These are phyloP conservation scores for Fomitopsis pinicola DNA, from an alignment of 1,284 basidiomycete genomes.

Conservation along the genomic window DNA sequence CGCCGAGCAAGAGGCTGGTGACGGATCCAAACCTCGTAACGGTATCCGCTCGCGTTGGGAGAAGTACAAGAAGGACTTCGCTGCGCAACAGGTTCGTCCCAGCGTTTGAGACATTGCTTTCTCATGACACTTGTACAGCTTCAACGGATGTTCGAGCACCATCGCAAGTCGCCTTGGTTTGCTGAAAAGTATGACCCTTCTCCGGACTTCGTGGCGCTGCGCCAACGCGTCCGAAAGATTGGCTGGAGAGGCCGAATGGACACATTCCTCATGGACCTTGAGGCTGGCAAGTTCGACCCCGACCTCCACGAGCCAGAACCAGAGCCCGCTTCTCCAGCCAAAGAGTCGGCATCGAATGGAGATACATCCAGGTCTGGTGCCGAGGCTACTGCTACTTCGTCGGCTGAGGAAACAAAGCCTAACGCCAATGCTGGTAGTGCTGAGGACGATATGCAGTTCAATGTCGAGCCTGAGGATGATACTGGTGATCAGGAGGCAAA, in stretches of 20 bases:
- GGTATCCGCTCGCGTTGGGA: conserved; percentile 81
- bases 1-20: conserved; percentile 75
- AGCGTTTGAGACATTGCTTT: neutral
- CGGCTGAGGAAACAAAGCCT: conserved; percentile 39
- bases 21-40: conserved; percentile 75
- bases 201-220: conserved; percentile 62
- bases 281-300: conserved; percentile 80
- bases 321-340: conserved; percentile 38
- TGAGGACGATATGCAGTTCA: conserved; percentile 46
- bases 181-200: conserved; percentile 87
- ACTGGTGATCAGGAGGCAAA: conserved; percentile 51
- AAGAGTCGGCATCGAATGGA: conserved; percentile 33
- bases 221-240: conserved; percentile 73
- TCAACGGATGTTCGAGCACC: conserved; percentile 88
- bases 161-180: conserved; percentile 91
- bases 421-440: conserved; percentile 6
- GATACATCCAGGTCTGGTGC: conserved; percentile 27
- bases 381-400: conserved; percentile 24
- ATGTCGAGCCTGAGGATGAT: conserved; percentile 69
- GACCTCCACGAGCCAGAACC: conserved; percentile 55
- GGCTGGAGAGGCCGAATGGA: conserved; percentile 75
- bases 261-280: conserved; percentile 73
- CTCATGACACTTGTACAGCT: conserved; percentile 46
- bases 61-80: conserved; percentile 87
- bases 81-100: conserved; percentile 72